phyloP scores from a whole-genome alignment of 768 basidiomycete species.

The Suillus clintonianus region DNA sequence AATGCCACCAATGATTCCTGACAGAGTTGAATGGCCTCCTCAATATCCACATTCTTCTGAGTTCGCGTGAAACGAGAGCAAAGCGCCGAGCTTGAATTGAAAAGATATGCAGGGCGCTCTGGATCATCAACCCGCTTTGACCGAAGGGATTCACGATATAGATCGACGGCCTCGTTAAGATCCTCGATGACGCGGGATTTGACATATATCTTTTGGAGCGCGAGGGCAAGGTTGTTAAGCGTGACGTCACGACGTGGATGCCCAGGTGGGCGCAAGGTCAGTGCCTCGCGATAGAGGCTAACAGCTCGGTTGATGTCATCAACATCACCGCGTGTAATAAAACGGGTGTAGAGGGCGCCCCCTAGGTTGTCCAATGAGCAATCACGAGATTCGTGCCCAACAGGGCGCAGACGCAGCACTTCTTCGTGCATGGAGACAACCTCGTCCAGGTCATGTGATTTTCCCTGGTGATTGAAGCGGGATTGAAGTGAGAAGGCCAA shows the following conservation, averaged over 20 bases:
- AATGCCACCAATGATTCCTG: neutral
- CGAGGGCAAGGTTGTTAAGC: slow-evolving; percentile 16
- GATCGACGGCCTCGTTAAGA: slow-evolving; percentile 16
- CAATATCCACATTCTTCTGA: slow-evolving; percentile 14
- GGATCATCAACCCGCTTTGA: slow-evolving; percentile 10
- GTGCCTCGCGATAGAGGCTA: neutral
- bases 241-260: slow-evolving; percentile 5
- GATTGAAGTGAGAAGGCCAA: slow-evolving; percentile 11
- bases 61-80: slow-evolving; percentile 11
- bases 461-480: slow-evolving; percentile 14
- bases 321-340: slow-evolving; percentile 6
- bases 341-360: slow-evolving; percentile 19
- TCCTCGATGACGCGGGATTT: slow-evolving; percentile 11
- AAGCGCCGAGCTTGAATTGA: slow-evolving; percentile 16
- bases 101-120: slow-evolving; percentile 2
- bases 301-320: slow-evolving; percentile 16
- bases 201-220: slow-evolving; percentile 13
- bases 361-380: slow-evolving; percentile 18
- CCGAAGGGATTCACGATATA: slow-evolving; percentile 12
- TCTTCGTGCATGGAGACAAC: neutral
- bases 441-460: neutral
- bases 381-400: neutral
- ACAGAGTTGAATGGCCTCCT: slow-evolving; percentile 19
- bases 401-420: neutral
- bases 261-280: slow-evolving; percentile 5